These are phyloP conservation scores for Cryptococcus maquisensis DNA, from an alignment of 1,284 basidiomycete species.

Conservation along the genomic window DNA sequence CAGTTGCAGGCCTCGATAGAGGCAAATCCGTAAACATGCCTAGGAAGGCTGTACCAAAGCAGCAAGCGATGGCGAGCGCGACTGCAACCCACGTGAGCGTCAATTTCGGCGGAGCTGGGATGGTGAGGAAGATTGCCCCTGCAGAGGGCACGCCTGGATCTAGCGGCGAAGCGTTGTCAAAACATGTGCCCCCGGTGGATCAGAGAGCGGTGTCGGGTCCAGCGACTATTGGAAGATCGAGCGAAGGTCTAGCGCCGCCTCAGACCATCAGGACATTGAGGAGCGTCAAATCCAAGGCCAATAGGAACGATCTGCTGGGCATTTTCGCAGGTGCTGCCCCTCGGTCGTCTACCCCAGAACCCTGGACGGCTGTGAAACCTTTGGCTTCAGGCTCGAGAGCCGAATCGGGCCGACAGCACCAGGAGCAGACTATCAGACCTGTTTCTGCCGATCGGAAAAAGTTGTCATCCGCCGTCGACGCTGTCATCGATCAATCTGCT, in stretches of 20 bases:
- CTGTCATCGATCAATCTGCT: conserved; percentile 62
- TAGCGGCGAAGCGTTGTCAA: conserved; percentile 51
- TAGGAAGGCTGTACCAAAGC: conserved; percentile 61
- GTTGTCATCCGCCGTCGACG: conserved; percentile 67
- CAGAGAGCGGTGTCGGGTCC: not conserved
- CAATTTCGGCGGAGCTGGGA: conserved; percentile 75
- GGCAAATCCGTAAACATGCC: conserved; percentile 27
- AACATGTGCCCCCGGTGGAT: not conserved
- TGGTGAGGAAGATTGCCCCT: conserved; percentile 62
- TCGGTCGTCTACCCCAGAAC: conserved; percentile 53
- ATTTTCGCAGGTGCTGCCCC: conserved; percentile 78
- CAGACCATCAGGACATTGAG: conserved; percentile 16
- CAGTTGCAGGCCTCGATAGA: not conserved
- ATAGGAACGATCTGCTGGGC: conserved; percentile 50
- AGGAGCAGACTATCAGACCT: conserved; percentile 15
- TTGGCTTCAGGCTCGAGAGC: conserved; percentile 1
- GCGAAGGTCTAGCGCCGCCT: conserved; percentile 13
- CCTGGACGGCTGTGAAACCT: conserved; percentile 38
- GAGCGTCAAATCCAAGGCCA: conserved; percentile 30
- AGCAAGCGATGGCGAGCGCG: conserved; percentile 73
- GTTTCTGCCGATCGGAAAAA: conserved; percentile 20
- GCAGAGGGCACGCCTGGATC: conserved; percentile 48
- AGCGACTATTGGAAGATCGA: not conserved
- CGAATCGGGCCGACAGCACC: conserved; percentile 31
- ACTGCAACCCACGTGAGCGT: conserved; percentile 86